Evolutionary conservation across 2,329 filamentous ascomycete species (phyloP).

Genomic region (Aschersonia sp.): DNA sequence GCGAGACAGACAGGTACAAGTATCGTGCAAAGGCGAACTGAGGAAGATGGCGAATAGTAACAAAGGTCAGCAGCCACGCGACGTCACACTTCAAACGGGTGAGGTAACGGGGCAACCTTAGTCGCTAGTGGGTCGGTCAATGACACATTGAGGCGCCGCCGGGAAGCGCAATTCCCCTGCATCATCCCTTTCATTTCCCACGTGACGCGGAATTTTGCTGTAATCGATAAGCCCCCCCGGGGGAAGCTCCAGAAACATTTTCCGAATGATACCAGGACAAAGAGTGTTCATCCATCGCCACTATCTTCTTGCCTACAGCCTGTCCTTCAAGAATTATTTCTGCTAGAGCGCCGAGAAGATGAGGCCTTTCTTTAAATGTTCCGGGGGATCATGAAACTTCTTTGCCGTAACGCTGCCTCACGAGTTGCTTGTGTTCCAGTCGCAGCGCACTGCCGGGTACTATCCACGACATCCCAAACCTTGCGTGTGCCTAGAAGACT

Average conservation of each 20-base stretch:
- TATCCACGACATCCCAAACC: background rate
- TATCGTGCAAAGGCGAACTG: background rate
- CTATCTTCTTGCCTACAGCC: background rate
- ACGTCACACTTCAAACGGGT: background rate
- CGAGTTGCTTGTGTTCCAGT: conserved; percentile 9
- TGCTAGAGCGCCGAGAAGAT: background rate
- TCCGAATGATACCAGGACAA: background rate
- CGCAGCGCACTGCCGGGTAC: conserved; percentile 4
- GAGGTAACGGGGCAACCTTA: background rate
- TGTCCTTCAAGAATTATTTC: background rate
- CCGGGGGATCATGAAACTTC: conserved; percentile 14
- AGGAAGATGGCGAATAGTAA: background rate
- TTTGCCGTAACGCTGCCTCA: conserved; percentile 12
- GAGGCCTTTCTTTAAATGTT: background rate
- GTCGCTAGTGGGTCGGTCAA: background rate
- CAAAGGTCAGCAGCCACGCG: background rate
- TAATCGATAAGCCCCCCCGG: too few species aligned
- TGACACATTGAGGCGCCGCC: background rate
- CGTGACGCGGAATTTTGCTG: too few species aligned
- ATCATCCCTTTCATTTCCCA: too few species aligned
- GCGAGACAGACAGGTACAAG: background rate
- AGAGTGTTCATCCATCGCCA: background rate
- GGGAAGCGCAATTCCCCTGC: too few species aligned
- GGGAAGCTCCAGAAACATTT: too few species aligned
- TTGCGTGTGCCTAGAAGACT: background rate